Base-by-base conservation (phyloP, 179 eudicot species). In the Actinidia arguta region DNA sequence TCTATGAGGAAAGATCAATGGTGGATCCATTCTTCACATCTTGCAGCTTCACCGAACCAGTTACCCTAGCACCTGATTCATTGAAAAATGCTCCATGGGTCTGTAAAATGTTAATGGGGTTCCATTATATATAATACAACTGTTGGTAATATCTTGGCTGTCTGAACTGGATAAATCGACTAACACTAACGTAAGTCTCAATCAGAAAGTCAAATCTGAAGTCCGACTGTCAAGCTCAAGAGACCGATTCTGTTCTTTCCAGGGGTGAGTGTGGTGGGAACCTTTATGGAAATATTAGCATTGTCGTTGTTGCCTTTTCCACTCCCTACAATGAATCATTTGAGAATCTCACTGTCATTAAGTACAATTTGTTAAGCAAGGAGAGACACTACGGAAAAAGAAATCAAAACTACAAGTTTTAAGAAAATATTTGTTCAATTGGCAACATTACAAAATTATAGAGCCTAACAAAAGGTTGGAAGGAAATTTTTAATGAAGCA, bases 191-290 rank as follows among this genome's bases (percentile, higher is more conserved):
- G 50, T n/a, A n/a, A 78, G 58, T 70, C 27, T 46, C 55, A 78
- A 44, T 39, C 27, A 58, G 48, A 56, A 25, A 61, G 77, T 81
- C 79, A 25, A 74, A 93, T 98, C 98, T 94, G 93, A 66, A 95
- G 94, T 62, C 99, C 99, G 46, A 97, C 98, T 14, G 99, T 97
- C 89, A 89, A 86, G 92, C 99, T 97, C 92, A 97, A 85, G 78
- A 97, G 88, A 85, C 94, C 98, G 24, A 97, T 81, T 74, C 68
- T 83, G 80, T 95, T 97, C 51, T 77, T 88, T 84, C 98, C 97
- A 3, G 83, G 73, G 27, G 44, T 63, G 11, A 97, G 91, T 67
- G 86, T 90, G 74, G 88, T 81, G 14, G 95, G 94, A 61, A 91
- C 80, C 66, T 93, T 93, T 18, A 81, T 63, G 58, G 94, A 80